Evolutionary conservation across 2,329 filamentous ascomycete genomes (phyloP), one percentile per base, ranked within the genome.

Genomic region (Parastagonospora avenae): DNA sequence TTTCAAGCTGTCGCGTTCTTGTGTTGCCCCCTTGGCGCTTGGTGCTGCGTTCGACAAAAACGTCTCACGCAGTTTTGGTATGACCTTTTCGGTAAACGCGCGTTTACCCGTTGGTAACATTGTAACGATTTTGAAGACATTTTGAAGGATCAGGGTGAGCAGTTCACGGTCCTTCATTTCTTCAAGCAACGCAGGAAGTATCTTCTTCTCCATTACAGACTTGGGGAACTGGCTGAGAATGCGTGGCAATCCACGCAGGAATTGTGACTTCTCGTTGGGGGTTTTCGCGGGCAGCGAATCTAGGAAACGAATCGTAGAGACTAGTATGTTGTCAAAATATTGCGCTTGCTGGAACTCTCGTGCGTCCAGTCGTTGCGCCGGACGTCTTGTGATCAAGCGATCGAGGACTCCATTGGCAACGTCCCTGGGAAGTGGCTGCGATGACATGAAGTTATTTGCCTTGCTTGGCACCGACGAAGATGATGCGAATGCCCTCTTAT

Each of bases 291-390:
- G 93, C 52, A 99, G 85, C 0, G 87, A 84, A 64, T 99, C 94
- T 24, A 99, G 79, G 68, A 99, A 99, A 10, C 94, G 90, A 55
- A 99, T 96, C 0, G 94, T 97, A 0, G 92, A 96, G 16, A 99
- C 91, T 4, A 99, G 80, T 39, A 97, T 90, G 66, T 97, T 99
- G 75, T 99, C 92, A 70, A 99, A 99, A 71, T 95, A 99, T 60
- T 91, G 87, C 66, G 92, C 95, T 72, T 97, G 86, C 69, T 99
- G 94, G 62, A 99, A 97, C 64, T 96, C 93, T 46, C 85, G 86
- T 4, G 93, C 92, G 24, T 87, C 92, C 78, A 97, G 84, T 38
- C 94, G 85, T 70, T 96, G 90, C 2, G 92, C 91, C 2, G 94
- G 91, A 48, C 92, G 82, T 56, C 94, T 83, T 0, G 93, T 94